Conservation (phyloP, 2,329 filamentous ascomycete genomes). For the Leptoxyphium fumago region DNA sequence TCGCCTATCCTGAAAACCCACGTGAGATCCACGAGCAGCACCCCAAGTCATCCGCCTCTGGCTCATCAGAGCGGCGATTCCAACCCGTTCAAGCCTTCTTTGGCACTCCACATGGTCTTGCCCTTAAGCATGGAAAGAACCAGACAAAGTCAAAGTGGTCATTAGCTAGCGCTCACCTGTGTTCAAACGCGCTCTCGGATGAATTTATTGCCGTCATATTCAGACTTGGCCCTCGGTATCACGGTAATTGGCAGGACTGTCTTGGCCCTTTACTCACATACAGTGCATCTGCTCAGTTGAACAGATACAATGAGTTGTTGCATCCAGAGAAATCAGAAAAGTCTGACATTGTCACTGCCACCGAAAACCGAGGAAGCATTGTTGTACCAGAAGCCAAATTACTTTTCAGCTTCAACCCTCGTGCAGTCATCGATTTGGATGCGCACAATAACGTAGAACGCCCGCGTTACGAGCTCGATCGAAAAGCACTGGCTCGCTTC, state of each 20-base stretch:
- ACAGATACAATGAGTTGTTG: slow-evolving; percentile 78
- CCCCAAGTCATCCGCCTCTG: slow-evolving; percentile 55
- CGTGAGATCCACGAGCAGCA: slow-evolving; percentile 37
- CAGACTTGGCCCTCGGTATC: slow-evolving; percentile 77
- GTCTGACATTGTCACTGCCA: slow-evolving; percentile 82
- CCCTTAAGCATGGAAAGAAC: slow-evolving; percentile 57
- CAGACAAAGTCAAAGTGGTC: slow-evolving; percentile 72
- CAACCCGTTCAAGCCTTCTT: slow-evolving; percentile 74
- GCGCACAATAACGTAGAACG: slow-evolving; percentile 1
- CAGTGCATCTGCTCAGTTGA: slow-evolving; percentile 76
- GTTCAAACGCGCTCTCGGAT: slow-evolving; percentile 76
- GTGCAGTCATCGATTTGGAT: slow-evolving; percentile 66
- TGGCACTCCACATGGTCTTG: slow-evolving; percentile 80
- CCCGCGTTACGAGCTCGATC: slow-evolving; percentile 32
- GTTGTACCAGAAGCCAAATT: slow-evolving; percentile 72
- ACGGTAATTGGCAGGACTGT: slow-evolving; percentile 93
- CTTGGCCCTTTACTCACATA: slow-evolving; percentile 95
- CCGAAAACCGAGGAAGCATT: slow-evolving; percentile 67
- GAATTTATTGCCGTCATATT: slow-evolving; percentile 84
- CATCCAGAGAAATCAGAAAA: slow-evolving; percentile 80
- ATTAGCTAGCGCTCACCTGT: slow-evolving; percentile 74
- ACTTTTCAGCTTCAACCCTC: slow-evolving; percentile 68
- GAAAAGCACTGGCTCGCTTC: slow-evolving; percentile 28
- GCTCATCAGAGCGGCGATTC: slow-evolving; percentile 27
- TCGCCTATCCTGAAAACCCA: slow-evolving; percentile 69